phyloP scores from a whole-genome alignment of 805 yeast species.

The Cyberlindnera mrakii region DNA sequence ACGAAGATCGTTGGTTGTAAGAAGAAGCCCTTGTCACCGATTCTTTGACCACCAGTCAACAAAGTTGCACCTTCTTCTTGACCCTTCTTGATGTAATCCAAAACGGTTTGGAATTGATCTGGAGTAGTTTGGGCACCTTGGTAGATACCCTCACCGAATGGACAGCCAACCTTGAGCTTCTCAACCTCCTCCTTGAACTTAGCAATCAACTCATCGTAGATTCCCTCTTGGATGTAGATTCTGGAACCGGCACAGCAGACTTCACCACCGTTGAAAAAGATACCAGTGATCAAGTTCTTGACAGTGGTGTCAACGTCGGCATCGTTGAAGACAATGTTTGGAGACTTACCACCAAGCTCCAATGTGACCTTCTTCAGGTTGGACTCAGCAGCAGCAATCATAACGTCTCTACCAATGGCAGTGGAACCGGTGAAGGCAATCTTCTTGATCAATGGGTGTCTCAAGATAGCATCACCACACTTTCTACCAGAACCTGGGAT shows the following conservation, averaged over 20 bases:
- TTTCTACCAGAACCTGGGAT: slow-evolving; percentile 57
- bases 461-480: slow-evolving; percentile 53
- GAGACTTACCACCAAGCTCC: slow-evolving; percentile 68
- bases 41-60: slow-evolving; percentile 55
- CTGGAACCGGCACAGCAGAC: slow-evolving; percentile 69
- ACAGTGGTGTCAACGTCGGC: slow-evolving; percentile 45
- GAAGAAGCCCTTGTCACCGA: slow-evolving; percentile 53
- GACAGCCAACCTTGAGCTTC: slow-evolving; percentile 53
- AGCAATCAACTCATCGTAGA: slow-evolving; percentile 46
- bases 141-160: slow-evolving; percentile 49
- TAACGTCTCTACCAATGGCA: slow-evolving; percentile 52
- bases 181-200: slow-evolving; percentile 46
- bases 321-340: slow-evolving; percentile 58
- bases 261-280: slow-evolving; percentile 65
- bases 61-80: slow-evolving; percentile 51
- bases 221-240: slow-evolving; percentile 53
- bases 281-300: slow-evolving; percentile 47
- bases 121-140: slow-evolving; percentile 66
- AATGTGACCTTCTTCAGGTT: slow-evolving; percentile 61
- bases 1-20: slow-evolving; percentile 58
- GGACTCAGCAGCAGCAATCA: slow-evolving; percentile 54
- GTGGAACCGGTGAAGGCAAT: slow-evolving; percentile 69
- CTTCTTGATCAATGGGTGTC: slow-evolving; percentile 53
- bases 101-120: slow-evolving; percentile 52
- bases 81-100: slow-evolving; percentile 52